Conservation (phyloP, 495 filamentous ascomycete species). For the Thermothielavioides terrestris region DNA sequence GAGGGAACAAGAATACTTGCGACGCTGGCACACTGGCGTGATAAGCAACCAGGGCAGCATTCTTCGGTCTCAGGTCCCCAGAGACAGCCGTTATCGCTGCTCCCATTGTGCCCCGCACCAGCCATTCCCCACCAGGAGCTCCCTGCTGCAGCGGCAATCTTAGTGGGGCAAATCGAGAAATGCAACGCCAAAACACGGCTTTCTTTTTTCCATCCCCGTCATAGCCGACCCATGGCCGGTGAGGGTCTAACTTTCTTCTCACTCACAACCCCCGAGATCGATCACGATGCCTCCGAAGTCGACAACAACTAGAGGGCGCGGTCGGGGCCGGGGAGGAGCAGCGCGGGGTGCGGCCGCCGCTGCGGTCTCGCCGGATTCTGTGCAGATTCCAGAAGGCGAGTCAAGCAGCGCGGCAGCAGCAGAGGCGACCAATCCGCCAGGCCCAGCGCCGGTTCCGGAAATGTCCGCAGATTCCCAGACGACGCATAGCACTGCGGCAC, state of each 20-base stretch:
- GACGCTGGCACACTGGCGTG: no score
- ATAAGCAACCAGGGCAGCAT: background rate
- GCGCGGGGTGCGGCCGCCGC: slow-evolving; percentile 8
- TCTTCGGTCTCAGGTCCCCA: no score
- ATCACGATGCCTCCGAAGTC: slow-evolving; percentile 12
- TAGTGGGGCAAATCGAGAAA: slow-evolving; percentile 9
- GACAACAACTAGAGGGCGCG: slow-evolving; percentile 8
- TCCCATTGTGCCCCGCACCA: background rate
- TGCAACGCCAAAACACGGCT: slow-evolving; percentile 6
- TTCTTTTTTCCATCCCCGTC: background rate
- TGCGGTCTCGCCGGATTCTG: slow-evolving; percentile 4
- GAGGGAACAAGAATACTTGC: no score
- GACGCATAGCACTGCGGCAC: background rate
- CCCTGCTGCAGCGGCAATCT: background rate
- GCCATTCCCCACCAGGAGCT: slow-evolving; percentile 1
- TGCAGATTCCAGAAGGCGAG: background rate
- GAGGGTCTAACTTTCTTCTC: no score
- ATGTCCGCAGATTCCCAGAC: background rate
- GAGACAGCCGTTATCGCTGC: slow-evolving; percentile 10
- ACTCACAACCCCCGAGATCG: background rate
- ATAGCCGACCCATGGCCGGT: no score
- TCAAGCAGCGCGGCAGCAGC: background rate
- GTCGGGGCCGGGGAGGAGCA: slow-evolving; percentile 11
- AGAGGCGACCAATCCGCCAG: background rate
- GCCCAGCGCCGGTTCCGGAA: background rate